Percentiles rank a stretch among this genome's conserved stretches.
Evolutionary conservation across 108 stramenopile genomes (phyloP).

Genomic region (Nannochloropsis salina): DNA sequence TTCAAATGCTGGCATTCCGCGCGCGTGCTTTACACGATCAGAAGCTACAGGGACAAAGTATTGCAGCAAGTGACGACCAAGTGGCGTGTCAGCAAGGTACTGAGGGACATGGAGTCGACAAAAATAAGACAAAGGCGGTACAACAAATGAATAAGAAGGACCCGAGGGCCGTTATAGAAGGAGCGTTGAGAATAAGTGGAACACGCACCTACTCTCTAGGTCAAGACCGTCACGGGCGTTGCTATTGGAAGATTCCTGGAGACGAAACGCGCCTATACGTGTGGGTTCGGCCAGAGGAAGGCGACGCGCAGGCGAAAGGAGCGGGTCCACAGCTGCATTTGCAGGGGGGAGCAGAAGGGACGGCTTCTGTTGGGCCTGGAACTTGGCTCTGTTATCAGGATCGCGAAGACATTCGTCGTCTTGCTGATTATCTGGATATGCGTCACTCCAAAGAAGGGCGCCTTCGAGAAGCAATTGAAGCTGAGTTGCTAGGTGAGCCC

Average conservation of each 20-base stretch:
- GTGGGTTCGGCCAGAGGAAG: slow-evolving; percentile 2
- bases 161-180: slow-evolving; percentile 27
- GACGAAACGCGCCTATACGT: slow-evolving; percentile 30
- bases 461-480: neutral
- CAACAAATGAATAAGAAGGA: slow-evolving; percentile 18
- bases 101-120: neutral
- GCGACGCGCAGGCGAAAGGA: neutral
- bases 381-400: neutral
- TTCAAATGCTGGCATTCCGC: slow-evolving; percentile 29
- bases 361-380: neutral
- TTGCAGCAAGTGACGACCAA: neutral
- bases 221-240: slow-evolving; percentile 33
- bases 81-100: neutral
- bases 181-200: slow-evolving; percentile 28
- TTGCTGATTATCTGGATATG: neutral
- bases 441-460: slow-evolving; percentile 1
- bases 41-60: neutral
- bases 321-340: neutral
- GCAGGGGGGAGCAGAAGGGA: neutral
- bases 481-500: slow-evolving; percentile 15
- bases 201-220: slow-evolving; percentile 31
- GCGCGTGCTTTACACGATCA: neutral
- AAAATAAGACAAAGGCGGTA: neutral
- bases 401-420: neutral
- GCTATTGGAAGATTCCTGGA: slow-evolving; percentile 32